phyloP scores from a whole-genome alignment of 2,329 filamentous ascomycete species.

The Fusarium proliferatum region DNA sequence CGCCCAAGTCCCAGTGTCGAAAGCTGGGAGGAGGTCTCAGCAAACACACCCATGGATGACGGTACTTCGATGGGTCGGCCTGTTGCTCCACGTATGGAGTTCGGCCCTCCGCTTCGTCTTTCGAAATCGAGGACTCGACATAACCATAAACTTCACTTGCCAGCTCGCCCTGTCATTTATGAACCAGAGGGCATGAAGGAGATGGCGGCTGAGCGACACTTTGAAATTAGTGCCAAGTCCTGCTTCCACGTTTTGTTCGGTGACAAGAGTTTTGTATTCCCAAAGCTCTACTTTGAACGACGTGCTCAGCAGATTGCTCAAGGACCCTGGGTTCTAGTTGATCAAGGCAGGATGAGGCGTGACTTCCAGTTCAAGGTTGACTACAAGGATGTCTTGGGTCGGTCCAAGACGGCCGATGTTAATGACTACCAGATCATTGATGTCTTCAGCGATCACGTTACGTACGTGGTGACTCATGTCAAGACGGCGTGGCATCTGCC shows the following conservation, averaged over 20 bases:
- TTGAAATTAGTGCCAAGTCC: conserved; percentile 91
- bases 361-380: conserved; percentile 85
- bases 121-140: conserved; percentile 51
- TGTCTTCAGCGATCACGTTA: conserved; percentile 78
- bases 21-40: conserved; percentile 88
- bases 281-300: conserved; percentile 87
- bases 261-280: conserved; percentile 94
- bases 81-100: conserved; percentile 48
- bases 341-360: conserved; percentile 77
- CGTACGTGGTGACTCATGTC: conserved; percentile 71
- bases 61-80: conserved; percentile 58
- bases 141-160: conserved; percentile 81
- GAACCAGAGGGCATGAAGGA: conserved; percentile 84
- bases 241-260: conserved; percentile 97
- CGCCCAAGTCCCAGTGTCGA: conserved; percentile 78
- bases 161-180: conserved; percentile 82
- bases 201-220: conserved; percentile 81
- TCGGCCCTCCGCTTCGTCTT: conserved; percentile 51
- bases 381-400: conserved; percentile 72
- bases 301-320: conserved; percentile 84
- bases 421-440: conserved; percentile 90
- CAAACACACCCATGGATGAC: conserved; percentile 67
- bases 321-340: conserved; percentile 81
- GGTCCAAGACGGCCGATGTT: conserved; percentile 70
- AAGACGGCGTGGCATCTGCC: conserved; percentile 86